Base-by-base conservation (phyloP, 176 grass and related monocot species). In the Cenchrus fungigraminus region DNA sequence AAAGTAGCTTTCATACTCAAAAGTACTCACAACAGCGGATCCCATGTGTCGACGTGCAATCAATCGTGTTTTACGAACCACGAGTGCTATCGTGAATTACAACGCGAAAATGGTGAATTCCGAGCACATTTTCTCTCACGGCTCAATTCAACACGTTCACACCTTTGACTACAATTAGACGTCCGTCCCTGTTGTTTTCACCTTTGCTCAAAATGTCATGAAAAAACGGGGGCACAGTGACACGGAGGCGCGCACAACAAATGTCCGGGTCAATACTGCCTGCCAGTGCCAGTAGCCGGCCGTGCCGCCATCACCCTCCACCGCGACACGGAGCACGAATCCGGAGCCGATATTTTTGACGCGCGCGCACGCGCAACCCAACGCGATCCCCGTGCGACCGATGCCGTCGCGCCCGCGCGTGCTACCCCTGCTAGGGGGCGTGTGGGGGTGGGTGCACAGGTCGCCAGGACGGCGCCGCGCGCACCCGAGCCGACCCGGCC, bases 321-420 rank as follows among this genome's bases (percentile, higher is more conserved):
- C 78, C 64, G 63, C 51, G 32, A 68, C 64, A 61, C 51, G 53
- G 20, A 6, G 82, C 68, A 1, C 62, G 12, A 43, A 43, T 37
- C 28, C 44, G 44, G 17, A 16, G 56, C 78, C 45, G 88, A 82
- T 90, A 82, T 72, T 90, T 89, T 86, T 78, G 54, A 74, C 52
- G 52, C 51, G 25, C 81, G 43, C 81, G 77, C 82, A 29, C 71
- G 9, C 85, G 14, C 47, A 65, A 40, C 37, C 40, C 60, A 58
- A 17, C 79, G 37, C 43, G 13, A 63, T 9, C 42, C 8, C 58
- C 19, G 45, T 8, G 25, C 17, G 28, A 6, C 69, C 81, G 55
- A 3, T 7, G 70, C 29, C 43, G 14, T 19, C 71, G 49, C 22
- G 70, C 71, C 44, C n/a, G 46, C 44, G 11, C n/a, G 20, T n/a